Evolutionary conservation across 768 basidiomycete genomes (phyloP), one percentile per base, ranked within the genome.

Genomic region (Tylopilus subfusipes): DNA sequence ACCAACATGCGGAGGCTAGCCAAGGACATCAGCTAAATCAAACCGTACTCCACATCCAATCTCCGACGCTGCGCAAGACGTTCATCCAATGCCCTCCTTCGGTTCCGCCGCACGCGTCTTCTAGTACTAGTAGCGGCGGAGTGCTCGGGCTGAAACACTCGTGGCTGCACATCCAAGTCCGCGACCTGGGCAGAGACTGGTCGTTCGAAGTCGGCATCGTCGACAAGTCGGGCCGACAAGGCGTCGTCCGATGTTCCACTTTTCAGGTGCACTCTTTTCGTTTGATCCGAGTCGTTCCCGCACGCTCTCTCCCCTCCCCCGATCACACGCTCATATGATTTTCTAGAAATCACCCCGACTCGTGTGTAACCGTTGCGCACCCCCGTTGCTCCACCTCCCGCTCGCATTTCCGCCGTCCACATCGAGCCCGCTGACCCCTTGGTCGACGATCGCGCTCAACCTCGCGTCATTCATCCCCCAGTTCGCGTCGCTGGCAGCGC

Each of bases 1-100:
- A 71, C 51, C 72, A 60, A 42, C 57, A 55, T 44, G 61, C 59
- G 40, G 63, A 68, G 40, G 63, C 60, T 63, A 76, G 63, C 64
- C 75, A 42, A 49, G 69, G 71, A 10, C 67, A 67, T 55, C 43
- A 64, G 29, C 73, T 90, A 5, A 72, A 76, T 54, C 86, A 90
- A 66, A 85, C 82, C 1, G 87, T 90, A 2, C 76, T 92, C 14
- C 89, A 92, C 57, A 77, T 92, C 45, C 90, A 92, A 62, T 90
- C 88, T 5, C 89, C 90, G 24, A 85, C 84, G 13, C 62, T 90
- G 31, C 78, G 72, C 48, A 83, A 75, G 48, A 87, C 89, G 0
- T 91, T 78, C 63, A 79, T 92, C 33, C 82, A 80, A 9, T 84
- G 78, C 60, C 89, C 89, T 16, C 74, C 78, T 21, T 56, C 56